Evolutionary conservation across 208 protist species (phyloP), one percentile per base, ranked within the genome.

Genomic region (Crithidia brevicula): DNA sequence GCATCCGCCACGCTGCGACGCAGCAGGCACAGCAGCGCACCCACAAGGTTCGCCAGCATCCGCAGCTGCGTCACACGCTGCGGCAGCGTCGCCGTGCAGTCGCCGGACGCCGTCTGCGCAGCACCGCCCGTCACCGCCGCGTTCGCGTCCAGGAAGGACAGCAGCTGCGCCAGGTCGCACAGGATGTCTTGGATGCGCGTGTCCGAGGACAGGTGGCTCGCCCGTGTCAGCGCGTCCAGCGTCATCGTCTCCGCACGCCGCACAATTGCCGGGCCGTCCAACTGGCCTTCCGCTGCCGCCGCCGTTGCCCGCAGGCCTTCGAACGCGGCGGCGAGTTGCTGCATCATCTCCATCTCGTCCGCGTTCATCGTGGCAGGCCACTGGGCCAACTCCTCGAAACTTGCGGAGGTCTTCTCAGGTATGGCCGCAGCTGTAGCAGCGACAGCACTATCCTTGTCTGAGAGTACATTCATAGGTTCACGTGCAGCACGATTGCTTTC

Each of bases 61-160:
- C 63, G 63, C 46, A 88, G 73, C 52, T 83, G 77, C 40, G 62
- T 78, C 6, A 77, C 50, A 8, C 50, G 67, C 53, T 85, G 77
- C 30, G 64, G 65, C 16, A 78, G 46, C 28, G 60, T 63, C 30
- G 75, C 53, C 51, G 56, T 61, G 42, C 56, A 60, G 61, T 73
- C 72, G 8, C 65, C 74, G 3, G 60, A 58, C 16, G 36, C 46
- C 42, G 59, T 74, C 50, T 60, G 67, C 23, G 66, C 72, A 0
- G 67, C 65, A 16, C 72, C 67, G 22, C 68, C 75, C 23, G 62
- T 67, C 56, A 78, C 52, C 22, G 53, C 49, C 23, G 62, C 49
- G 34, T 74, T 27, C 11, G 54, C 46, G 36, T 83, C 60, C 27
- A 86, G 53, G 4, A 86, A 59, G 13, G 45, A 31, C 22, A 83